phyloP scores from a whole-genome alignment of 2,329 filamentous ascomycete species.

The Penicillium vulpinum region DNA sequence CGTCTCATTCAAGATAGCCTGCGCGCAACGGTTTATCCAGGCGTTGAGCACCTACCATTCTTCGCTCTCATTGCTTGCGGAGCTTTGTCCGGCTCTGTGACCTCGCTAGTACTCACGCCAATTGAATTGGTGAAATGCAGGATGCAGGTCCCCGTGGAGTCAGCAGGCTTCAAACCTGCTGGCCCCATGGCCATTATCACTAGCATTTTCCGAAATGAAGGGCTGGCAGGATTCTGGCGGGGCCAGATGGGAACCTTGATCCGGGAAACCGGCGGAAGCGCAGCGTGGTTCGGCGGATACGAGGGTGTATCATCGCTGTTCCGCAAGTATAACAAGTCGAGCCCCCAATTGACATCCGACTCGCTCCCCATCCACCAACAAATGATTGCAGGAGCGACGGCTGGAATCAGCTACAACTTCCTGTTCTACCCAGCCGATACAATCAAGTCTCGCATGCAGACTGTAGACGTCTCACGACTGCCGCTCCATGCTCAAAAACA shows the following conservation, averaged over 20 bases:
- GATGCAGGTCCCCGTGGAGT: slow-evolving; percentile 73
- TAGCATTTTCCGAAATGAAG: slow-evolving; percentile 79
- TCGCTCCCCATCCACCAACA: slow-evolving; percentile 81
- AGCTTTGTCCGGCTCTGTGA: slow-evolving; percentile 82
- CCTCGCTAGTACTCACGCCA: slow-evolving; percentile 86
- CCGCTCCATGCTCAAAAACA: slow-evolving; percentile 53
- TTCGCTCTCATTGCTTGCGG: slow-evolving; percentile 74
- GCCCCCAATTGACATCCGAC: slow-evolving; percentile 37
- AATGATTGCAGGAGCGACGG: slow-evolving; percentile 79
- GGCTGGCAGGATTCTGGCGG: slow-evolving; percentile 86
- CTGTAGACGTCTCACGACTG: slow-evolving; percentile 60
- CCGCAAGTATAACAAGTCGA: slow-evolving; percentile 48
- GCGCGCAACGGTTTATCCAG: slow-evolving; percentile 62
- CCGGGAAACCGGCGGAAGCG: slow-evolving; percentile 87
- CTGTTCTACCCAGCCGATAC: slow-evolving; percentile 97
- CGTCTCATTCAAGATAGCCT: slow-evolving; percentile 63
- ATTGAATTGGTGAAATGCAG: slow-evolving; percentile 98
- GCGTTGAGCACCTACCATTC: slow-evolving; percentile 65
- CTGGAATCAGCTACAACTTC: slow-evolving; percentile 95
- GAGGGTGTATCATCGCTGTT: slow-evolving; percentile 75
- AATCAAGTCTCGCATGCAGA: slow-evolving; percentile 97
- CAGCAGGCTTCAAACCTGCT: slow-evolving; percentile 48
- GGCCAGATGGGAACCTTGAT: slow-evolving; percentile 92
- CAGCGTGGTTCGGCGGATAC: slow-evolving; percentile 93
- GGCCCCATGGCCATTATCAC: slow-evolving; percentile 70